A percentile compares a stretch with the other conserved stretches of the same genome.
Conservation (phyloP, 2,329 filamentous ascomycete species). For the Fusarium mexicanum region DNA sequence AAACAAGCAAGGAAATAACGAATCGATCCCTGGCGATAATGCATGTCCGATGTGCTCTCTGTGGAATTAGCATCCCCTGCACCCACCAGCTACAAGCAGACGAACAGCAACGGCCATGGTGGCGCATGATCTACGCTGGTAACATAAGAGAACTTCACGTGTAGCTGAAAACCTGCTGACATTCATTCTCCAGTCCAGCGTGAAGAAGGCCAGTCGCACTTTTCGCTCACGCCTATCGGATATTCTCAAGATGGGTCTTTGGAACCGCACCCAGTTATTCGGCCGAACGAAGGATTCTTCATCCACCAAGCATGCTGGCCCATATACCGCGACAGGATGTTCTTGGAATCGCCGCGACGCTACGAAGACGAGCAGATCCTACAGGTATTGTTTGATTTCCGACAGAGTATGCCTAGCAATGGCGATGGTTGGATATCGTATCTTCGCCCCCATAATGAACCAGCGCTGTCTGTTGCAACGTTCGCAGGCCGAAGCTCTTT, state of each 20-base stretch:
- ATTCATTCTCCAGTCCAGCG: background rate
- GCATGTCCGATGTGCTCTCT: background rate
- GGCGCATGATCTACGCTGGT: background rate
- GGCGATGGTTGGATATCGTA: background rate
- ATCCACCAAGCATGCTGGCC: background rate
- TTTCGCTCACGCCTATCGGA: background rate
- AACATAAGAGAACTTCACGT: background rate
- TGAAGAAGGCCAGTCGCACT: fast-evolving
- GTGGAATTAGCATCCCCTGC: background rate
- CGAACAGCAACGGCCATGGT: background rate
- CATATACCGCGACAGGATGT: background rate
- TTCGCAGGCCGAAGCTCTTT: too few relatives aligned
- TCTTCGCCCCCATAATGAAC: background rate
- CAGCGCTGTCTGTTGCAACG: background rate
- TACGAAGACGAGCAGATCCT: background rate
- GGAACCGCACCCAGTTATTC: background rate
- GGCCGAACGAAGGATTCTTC: background rate
- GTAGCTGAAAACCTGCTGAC: background rate
- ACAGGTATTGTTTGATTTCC: background rate
- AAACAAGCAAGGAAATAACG: background rate
- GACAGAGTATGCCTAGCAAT: background rate
- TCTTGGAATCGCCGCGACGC: background rate
- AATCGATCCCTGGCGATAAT: background rate
- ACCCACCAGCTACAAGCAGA: too few relatives aligned
- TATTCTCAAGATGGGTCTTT: background rate